Percentiles rank a stretch among this genome's conserved stretches.
Conservation (phyloP, 495 filamentous ascomycete species). For the Endocarpon pusillum region DNA sequence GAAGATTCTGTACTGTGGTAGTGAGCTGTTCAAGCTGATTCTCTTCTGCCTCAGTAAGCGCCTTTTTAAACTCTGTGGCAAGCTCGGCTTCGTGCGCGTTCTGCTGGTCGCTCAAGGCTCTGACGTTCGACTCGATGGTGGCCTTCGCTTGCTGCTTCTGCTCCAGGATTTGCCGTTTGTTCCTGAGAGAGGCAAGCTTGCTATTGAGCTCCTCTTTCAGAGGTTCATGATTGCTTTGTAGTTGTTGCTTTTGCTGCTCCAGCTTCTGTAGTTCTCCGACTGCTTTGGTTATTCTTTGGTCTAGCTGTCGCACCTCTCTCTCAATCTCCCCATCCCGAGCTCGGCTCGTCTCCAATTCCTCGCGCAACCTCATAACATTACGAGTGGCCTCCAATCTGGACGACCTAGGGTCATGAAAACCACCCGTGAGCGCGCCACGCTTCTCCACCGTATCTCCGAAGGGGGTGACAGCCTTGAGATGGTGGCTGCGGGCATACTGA, state of each 20-base stretch:
- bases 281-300: slow-evolving; percentile 72
- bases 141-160: slow-evolving; percentile 48
- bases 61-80: slow-evolving; percentile 78
- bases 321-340: slow-evolving; percentile 40
- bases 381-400: slow-evolving; percentile 75
- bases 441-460: slow-evolving; percentile 90
- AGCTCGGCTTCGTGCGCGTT: slow-evolving; percentile 61
- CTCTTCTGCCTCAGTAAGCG: slow-evolving; percentile 69
- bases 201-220: slow-evolving; percentile 52
- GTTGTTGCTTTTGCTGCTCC: slow-evolving; percentile 58
- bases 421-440: slow-evolving; percentile 84
- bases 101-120: slow-evolving; percentile 56
- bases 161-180: slow-evolving; percentile 57
- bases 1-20: slow-evolving; percentile 49
- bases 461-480: slow-evolving; percentile 80
- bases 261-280: slow-evolving; percentile 67
- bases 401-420: slow-evolving; percentile 67
- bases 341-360: slow-evolving; percentile 50
- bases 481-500: slow-evolving; percentile 79
- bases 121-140: slow-evolving; percentile 61
- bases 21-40: slow-evolving; percentile 55
- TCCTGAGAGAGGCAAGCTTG: slow-evolving; percentile 54
- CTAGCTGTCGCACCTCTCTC: slow-evolving; percentile 51
- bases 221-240: slow-evolving; percentile 71
- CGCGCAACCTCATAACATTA: slow-evolving; percentile 54